phyloP scores from a whole-genome alignment of 2,329 filamentous ascomycete genomes.

The Aspergillus ochraceus region DNA sequence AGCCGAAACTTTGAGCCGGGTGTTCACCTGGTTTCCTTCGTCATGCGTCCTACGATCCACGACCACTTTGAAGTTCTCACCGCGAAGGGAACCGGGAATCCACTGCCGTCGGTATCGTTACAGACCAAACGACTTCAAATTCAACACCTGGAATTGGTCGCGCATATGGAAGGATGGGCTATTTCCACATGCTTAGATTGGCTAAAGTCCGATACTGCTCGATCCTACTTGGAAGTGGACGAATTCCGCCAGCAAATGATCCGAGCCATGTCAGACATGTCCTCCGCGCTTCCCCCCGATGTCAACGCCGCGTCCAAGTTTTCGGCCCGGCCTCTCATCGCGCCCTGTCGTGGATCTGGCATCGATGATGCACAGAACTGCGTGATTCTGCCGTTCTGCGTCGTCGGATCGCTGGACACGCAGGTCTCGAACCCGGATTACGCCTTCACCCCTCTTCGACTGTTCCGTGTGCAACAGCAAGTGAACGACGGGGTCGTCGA shows the following conservation, averaged over 20 bases:
- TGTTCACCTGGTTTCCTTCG: conserved; percentile 45
- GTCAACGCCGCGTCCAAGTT: conserved; percentile 37
- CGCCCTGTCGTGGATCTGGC: conserved; percentile 32
- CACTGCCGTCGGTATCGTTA: conserved; percentile 61
- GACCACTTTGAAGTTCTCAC: conserved; percentile 66
- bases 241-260: conserved; percentile 50
- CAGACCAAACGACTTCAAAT: conserved; percentile 54
- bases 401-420: conserved; percentile 63
- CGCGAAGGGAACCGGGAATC: conserved; percentile 55
- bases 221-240: conserved; percentile 25
- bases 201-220: conserved; percentile 29
- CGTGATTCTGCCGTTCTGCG: conserved; percentile 55
- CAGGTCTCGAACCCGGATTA: conserved; percentile 53
- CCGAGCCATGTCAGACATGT: conserved; percentile 37
- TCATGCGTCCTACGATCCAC: conserved; percentile 50
- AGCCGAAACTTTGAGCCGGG: conserved; percentile 34
- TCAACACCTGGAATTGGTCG: conserved; percentile 57
- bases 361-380: conserved; percentile 41
- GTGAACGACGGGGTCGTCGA: conserved; percentile 56
- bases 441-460: conserved; percentile 61
- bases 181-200: conserved; percentile 37
- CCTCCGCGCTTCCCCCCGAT: conserved; percentile 44
- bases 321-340: conserved; percentile 37
- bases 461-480: conserved; percentile 68
- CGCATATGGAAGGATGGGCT: conserved; percentile 43